phyloP scores from a whole-genome alignment of 2,329 filamentous ascomycete genomes.

The Leptosphaerulina australis region DNA sequence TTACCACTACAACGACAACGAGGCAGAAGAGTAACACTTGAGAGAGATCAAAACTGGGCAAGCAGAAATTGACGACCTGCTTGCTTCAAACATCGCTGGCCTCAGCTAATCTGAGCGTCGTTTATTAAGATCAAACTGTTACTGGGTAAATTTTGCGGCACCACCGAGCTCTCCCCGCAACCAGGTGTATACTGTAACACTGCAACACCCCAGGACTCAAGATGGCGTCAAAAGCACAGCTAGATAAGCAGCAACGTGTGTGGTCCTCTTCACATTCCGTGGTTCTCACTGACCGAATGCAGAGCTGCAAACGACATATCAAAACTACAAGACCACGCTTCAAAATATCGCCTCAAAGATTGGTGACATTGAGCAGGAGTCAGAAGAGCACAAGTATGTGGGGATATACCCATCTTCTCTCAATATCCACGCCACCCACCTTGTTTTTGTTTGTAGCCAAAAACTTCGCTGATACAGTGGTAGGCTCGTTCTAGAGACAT shows the following conservation, averaged over 20 bases:
- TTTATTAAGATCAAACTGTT: too few relatives aligned
- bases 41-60: too few relatives aligned
- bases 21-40: neutral
- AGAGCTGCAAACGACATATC: constrained; percentile 83
- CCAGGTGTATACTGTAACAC: constrained; percentile 7
- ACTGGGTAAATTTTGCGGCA: constrained; percentile 10
- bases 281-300: constrained; percentile 17
- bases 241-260: constrained; percentile 77
- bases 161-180: constrained; percentile 33
- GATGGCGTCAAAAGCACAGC: constrained; percentile 60
- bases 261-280: neutral
- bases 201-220: constrained; percentile 22
- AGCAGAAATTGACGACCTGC: too few relatives aligned
- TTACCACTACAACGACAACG: constrained; percentile 4
- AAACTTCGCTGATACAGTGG: constrained; percentile 21
- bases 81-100: too few relatives aligned
- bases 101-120: neutral
- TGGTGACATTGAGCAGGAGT: constrained; percentile 95
- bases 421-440: neutral
- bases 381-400: constrained; percentile 96
- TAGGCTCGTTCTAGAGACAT: constrained; percentile 91
- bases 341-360: constrained; percentile 96
- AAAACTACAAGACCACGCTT: constrained; percentile 75
- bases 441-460: neutral
- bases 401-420: too few relatives aligned